These are phyloP conservation scores for Leccinellum luteum DNA, from an alignment of 768 basidiomycete species.

Conservation along the genomic window DNA sequence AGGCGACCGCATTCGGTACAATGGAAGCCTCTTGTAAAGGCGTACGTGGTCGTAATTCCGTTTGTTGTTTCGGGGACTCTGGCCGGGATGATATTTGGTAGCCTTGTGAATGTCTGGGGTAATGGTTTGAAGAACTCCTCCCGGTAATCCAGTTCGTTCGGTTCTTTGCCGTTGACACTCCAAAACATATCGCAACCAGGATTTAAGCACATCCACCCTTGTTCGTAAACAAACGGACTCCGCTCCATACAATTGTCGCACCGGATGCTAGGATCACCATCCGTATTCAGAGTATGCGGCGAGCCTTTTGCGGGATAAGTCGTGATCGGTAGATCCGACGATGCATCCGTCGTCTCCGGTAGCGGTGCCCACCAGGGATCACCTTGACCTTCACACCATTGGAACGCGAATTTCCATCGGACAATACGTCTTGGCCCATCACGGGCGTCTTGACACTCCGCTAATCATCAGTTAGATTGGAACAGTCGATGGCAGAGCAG, in stretches of 20 bases:
- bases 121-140: conserved; percentile 43
- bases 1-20: conserved; percentile 68
- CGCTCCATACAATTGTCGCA: conserved; percentile 44
- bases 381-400: conserved; percentile 76
- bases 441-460: conserved; percentile 57
- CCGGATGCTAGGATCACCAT: neutral
- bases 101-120: conserved; percentile 27
- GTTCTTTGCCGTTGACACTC: conserved; percentile 33
- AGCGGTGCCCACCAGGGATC: conserved; percentile 47
- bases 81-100: conserved; percentile 40
- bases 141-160: conserved; percentile 45
- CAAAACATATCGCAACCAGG: conserved; percentile 59
- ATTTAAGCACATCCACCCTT: conserved; percentile 63
- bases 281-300: neutral
- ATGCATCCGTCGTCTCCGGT: neutral
- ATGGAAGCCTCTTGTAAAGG: conserved; percentile 66
- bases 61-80: conserved; percentile 28
- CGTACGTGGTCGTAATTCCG: conserved; percentile 49
- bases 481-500: neutral
- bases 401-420: conserved; percentile 80
- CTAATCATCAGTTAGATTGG: conserved; percentile 30
- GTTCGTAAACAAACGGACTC: conserved; percentile 53
- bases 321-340: neutral
- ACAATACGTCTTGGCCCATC: conserved; percentile 55
- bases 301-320: neutral